Evolutionary conservation across 2,329 filamentous ascomycete species (phyloP), one percentile per base, ranked within the genome.

Genomic region (Scytalidium lignicola): DNA sequence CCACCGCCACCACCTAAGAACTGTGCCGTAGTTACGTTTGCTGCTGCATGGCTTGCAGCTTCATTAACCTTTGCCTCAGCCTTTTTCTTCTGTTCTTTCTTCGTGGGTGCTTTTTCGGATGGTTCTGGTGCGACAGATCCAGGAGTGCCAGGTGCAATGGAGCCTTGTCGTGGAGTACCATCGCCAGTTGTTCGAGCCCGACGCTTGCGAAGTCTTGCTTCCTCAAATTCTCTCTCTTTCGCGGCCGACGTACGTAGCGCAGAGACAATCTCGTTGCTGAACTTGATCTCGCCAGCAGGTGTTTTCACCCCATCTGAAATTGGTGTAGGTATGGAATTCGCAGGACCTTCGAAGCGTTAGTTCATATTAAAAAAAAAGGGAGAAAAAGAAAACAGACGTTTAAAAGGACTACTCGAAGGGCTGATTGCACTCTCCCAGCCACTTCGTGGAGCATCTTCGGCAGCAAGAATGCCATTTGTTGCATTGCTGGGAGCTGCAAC

Each of bases 51-150:
- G 56, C 85, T 87, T 51, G 85, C 85, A 17, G 86, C 86, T 62
- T 95, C 89, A 0, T 83, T 86, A 19, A 85, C 79, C 58, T 87
- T 88, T 3, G 75, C 74, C 51, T 89, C 85, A n/a, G 83, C 80
- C 57, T 86, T 78, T 55, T 84, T 86, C 67, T 85, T 89, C 63
- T 86, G 76, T 65, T 96, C 90, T 70, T 96, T 96, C 75, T 96
- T 96, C 3, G 86, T 87, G 46, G 88, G 76, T 3, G 82, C 76
- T 66, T 90, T 92, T 56, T 83, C 79, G 1, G 80, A 76, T 1
- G 73, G 65, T 47, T 86, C 84, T 1, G 83, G 78, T 1, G 84
- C 81, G 40, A 80, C 75, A 1, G 80, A 74, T 5, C 80, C 81
- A 2, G 84, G 80, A 0, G 81, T 85, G 2, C 77, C 77, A 10